A percentile compares a stretch with the other conserved stretches of the same genome.
Conservation (phyloP, 208 protist species). For the Leishmania turanica region DNA sequence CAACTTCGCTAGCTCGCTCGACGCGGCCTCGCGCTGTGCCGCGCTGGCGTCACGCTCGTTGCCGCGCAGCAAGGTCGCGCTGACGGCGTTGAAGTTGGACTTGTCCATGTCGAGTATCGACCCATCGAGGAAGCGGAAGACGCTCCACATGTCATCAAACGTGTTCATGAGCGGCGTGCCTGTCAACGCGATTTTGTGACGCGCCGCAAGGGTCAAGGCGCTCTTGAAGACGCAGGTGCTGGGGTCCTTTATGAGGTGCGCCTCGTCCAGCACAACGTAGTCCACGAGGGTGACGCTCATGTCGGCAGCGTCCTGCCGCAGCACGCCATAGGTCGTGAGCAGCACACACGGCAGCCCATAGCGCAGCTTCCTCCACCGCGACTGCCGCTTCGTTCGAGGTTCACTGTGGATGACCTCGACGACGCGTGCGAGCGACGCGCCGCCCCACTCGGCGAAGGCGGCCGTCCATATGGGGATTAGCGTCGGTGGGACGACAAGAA, state of each 20-base stretch:
- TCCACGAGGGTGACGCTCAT: constrained; percentile 69
- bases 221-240: constrained; percentile 59
- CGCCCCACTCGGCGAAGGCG: constrained; percentile 83
- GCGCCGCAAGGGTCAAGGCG: constrained; percentile 59
- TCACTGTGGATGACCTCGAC: constrained; percentile 72
- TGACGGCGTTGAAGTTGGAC: constrained; percentile 50
- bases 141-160: constrained; percentile 86
- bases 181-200: constrained; percentile 82
- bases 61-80: constrained; percentile 55
- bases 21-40: constrained; percentile 38
- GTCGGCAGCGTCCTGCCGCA: constrained; percentile 62
- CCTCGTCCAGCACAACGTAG: constrained; percentile 88
- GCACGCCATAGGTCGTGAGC: constrained; percentile 84
- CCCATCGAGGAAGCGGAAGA: constrained; percentile 83
- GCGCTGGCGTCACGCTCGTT: constrained; percentile 79
- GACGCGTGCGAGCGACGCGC: neutral
- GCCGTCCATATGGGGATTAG: constrained; percentile 94
- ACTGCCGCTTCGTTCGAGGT: constrained; percentile 42
- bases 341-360: constrained; percentile 62
- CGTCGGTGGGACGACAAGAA: constrained; percentile 93
- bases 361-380: constrained; percentile 57
- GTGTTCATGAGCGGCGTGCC: constrained; percentile 89
- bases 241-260: constrained; percentile 80
- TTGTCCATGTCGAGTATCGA: constrained; percentile 46
- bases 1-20: constrained; percentile 46